Conservation (phyloP, 176 grass and related monocot genomes). For the Lolium perenne region DNA sequence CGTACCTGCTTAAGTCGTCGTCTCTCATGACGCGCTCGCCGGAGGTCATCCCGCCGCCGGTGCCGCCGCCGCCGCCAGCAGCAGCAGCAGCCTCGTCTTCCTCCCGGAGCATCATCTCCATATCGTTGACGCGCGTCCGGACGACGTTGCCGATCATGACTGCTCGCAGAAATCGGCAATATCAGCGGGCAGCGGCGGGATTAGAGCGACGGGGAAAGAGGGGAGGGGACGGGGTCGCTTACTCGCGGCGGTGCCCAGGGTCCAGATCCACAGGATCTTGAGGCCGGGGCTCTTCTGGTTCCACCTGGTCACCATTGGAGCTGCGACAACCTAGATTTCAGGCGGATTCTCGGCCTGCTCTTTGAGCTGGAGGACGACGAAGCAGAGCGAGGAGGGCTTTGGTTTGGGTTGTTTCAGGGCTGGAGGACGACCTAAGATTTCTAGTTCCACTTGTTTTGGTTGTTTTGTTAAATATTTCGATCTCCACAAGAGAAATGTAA, state of each 20-base stretch:
- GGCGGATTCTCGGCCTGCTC: neutral
- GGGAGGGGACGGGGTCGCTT: neutral
- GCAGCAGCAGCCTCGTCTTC: constrained; percentile 44
- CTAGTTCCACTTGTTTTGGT: too few relatives aligned
- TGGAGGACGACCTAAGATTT: too few relatives aligned
- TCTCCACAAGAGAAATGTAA: too few relatives aligned
- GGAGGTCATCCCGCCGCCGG: neutral
- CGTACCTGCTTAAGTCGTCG: constrained; percentile 52
- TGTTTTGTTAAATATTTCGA: too few relatives aligned
- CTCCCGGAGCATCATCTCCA: constrained; percentile 69
- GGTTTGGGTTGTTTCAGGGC: neutral
- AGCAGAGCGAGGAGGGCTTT: neutral
- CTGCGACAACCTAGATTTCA: neutral
- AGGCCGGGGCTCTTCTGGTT: constrained; percentile 88
- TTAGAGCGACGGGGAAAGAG: neutral
- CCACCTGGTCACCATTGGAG: constrained; percentile 84
- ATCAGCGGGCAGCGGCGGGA: neutral
- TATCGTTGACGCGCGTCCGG: constrained; percentile 70
- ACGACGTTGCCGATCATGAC: constrained; percentile 68
- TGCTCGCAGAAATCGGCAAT: constrained; percentile 40
- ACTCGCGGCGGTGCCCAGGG: constrained; percentile 80
- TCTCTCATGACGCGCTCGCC: constrained; percentile 65
- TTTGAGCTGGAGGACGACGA: neutral
- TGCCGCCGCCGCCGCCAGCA: neutral
- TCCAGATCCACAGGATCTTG: constrained; percentile 98